Conservation (phyloP, 148 eudicot species). For the Polygonum maritimum region DNA sequence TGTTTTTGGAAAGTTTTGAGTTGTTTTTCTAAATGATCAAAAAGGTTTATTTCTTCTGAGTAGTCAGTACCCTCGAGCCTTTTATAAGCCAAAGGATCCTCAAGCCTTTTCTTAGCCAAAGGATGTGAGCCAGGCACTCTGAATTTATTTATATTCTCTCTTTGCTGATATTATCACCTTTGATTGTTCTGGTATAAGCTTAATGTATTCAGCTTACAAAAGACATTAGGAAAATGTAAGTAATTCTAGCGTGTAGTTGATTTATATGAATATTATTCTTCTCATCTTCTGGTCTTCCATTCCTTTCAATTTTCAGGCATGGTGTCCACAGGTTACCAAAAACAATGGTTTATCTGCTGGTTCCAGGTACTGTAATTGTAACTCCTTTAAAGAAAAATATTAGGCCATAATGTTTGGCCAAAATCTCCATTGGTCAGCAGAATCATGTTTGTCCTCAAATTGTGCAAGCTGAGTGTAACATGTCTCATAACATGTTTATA, state of each 20-base stretch:
- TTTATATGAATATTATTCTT: not conserved
- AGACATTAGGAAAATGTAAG: not conserved
- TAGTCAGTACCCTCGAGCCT: not conserved
- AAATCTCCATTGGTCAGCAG: not conserved
- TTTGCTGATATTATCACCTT: not conserved
- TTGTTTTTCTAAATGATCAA: not conserved
- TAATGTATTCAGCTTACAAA: not conserved
- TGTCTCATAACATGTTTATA: too few species aligned
- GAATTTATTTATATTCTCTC: not conserved
- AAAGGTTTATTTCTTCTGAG: not conserved
- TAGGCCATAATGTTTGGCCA: not conserved
- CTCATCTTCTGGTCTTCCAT: not conserved
- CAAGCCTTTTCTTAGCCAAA: not conserved
- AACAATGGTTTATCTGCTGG: conserved; percentile 72
- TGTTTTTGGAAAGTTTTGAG: not conserved
- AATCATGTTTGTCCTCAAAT: not conserved
- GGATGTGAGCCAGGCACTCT: not conserved
- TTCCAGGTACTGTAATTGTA: conserved; percentile 58
- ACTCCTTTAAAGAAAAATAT: not conserved
- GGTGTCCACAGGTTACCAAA: conserved; percentile 87
- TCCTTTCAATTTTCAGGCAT: conserved; percentile 47
- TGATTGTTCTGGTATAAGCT: not conserved
- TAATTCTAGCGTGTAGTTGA: not conserved
- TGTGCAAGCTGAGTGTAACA: not conserved
- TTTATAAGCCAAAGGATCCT: not conserved